Conservation (phyloP, 345 rosid species). For the Lumnitzera littorea region DNA sequence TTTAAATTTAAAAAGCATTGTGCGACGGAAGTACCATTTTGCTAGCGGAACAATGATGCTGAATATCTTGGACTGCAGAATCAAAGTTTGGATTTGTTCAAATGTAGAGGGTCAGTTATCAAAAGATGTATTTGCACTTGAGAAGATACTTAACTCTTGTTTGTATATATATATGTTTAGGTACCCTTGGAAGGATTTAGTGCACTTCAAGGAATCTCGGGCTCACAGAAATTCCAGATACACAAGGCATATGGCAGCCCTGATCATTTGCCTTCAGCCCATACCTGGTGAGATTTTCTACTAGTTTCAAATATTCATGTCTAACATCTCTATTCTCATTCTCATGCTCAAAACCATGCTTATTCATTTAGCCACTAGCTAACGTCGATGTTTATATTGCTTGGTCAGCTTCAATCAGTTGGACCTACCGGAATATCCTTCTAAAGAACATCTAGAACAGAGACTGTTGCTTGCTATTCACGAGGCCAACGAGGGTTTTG, state of each 20-base stretch:
- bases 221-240: slow-evolving; percentile 91
- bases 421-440: slow-evolving; percentile 94
- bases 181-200: slow-evolving; percentile 96
- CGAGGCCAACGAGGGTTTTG: slow-evolving; percentile 93
- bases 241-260: slow-evolving; percentile 97
- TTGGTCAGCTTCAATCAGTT: slow-evolving; percentile 84
- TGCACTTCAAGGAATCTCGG: slow-evolving; percentile 96
- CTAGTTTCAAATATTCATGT: neutral
- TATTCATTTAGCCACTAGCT: no score
- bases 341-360: no score
- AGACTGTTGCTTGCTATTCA: slow-evolving; percentile 91
- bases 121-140: neutral
- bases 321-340: neutral
- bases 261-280: slow-evolving; percentile 94
- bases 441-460: slow-evolving; percentile 81
- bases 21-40: no score
- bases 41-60: no score
- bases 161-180: slow-evolving; percentile 20
- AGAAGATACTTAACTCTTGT: neutral
- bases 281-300: slow-evolving; percentile 59
- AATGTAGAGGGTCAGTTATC: neutral
- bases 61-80: neutral
- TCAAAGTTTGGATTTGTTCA: neutral
- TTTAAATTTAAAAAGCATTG: no score
- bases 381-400: neutral